Evolutionary conservation across 2,329 filamentous ascomycete species (phyloP).

Genomic region (Aspergillus sp.): DNA sequence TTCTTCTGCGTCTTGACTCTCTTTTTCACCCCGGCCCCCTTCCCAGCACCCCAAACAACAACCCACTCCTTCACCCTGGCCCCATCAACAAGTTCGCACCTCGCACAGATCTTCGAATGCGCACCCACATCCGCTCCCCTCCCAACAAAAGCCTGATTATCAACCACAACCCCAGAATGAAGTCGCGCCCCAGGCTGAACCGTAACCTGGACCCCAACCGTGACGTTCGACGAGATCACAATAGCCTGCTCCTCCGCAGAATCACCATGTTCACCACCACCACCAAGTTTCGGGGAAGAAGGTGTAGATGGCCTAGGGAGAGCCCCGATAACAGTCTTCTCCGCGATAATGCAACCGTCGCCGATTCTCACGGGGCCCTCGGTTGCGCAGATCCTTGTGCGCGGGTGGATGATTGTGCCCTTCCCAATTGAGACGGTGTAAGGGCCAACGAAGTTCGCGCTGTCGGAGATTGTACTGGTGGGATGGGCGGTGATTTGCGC

Average conservation of each 20-base stretch:
- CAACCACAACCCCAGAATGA: slow-evolving; percentile 42
- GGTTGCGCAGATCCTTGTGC: slow-evolving; percentile 74
- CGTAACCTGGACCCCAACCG: slow-evolving; percentile 37
- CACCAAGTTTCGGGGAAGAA: background rate
- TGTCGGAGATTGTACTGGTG: slow-evolving; percentile 41
- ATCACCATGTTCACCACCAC: background rate
- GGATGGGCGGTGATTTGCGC: slow-evolving; percentile 39
- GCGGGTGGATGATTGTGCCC: slow-evolving; percentile 82
- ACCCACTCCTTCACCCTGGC: slow-evolving; percentile 65
- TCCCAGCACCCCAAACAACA: slow-evolving; percentile 67
- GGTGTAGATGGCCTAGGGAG: slow-evolving; percentile 51
- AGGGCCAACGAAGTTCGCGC: slow-evolving; percentile 56
- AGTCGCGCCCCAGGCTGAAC: slow-evolving; percentile 41
- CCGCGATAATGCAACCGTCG: slow-evolving; percentile 77
- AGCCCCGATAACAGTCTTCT: slow-evolving; percentile 53
- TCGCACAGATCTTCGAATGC: slow-evolving; percentile 70
- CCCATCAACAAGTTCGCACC: slow-evolving; percentile 58
- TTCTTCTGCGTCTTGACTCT: slow-evolving; percentile 24
- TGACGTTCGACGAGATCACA: slow-evolving; percentile 40
- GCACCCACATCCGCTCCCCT: slow-evolving; percentile 35
- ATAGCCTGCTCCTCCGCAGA: slow-evolving; percentile 16
- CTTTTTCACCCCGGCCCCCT: slow-evolving; percentile 33
- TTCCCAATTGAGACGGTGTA: slow-evolving; percentile 76
- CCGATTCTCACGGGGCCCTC: slow-evolving; percentile 78
- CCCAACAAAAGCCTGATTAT: slow-evolving; percentile 44